Percentiles rank a stretch among this genome's conserved stretches.
Conservation (phyloP, 345 rosid genomes). For the Garcia nutans region DNA sequence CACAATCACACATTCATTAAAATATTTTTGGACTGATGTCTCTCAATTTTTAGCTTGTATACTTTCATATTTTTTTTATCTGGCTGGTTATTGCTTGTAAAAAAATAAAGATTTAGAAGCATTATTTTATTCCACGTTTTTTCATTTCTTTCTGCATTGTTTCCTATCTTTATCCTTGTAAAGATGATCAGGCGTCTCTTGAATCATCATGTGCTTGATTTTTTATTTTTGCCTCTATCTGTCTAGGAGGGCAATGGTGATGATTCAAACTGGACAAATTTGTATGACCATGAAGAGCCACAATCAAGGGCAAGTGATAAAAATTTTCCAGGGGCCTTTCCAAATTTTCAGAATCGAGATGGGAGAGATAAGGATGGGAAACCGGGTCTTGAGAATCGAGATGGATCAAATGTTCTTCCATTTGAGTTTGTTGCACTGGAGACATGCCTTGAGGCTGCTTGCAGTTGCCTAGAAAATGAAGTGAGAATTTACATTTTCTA, state of each 20-base stretch:
- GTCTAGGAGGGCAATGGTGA: conserved; percentile 54
- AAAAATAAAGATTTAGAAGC: neutral
- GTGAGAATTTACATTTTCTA: conserved; percentile 30
- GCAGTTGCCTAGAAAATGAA: conserved; percentile 65
- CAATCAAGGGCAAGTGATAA: conserved; percentile 32
- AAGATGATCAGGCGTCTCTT: neutral
- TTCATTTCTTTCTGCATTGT: neutral
- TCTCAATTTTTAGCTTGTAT: neutral
- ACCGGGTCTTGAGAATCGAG: conserved; percentile 58
- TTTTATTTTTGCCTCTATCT: conserved; percentile 2
- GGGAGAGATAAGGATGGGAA: conserved; percentile 52
- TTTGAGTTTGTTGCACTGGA: conserved; percentile 73
- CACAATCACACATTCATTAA: neutral
- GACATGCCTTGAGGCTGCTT: conserved; percentile 71
- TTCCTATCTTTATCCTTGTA: neutral
- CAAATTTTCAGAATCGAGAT: conserved; percentile 31
- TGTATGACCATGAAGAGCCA: conserved; percentile 42
- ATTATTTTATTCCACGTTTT: no score
- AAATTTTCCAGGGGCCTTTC: conserved; percentile 31
- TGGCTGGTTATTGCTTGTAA: neutral
- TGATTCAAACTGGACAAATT: conserved; percentile 42
- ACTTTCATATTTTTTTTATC: neutral
- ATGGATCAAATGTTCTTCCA: conserved; percentile 55
- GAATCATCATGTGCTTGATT: neutral
- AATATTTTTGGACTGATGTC: neutral